A percentile compares a stretch with the other conserved stretches of the same genome.
phyloP scores from a whole-genome alignment of 2,329 filamentous ascomycete genomes.

The Nemania bipapillata region DNA sequence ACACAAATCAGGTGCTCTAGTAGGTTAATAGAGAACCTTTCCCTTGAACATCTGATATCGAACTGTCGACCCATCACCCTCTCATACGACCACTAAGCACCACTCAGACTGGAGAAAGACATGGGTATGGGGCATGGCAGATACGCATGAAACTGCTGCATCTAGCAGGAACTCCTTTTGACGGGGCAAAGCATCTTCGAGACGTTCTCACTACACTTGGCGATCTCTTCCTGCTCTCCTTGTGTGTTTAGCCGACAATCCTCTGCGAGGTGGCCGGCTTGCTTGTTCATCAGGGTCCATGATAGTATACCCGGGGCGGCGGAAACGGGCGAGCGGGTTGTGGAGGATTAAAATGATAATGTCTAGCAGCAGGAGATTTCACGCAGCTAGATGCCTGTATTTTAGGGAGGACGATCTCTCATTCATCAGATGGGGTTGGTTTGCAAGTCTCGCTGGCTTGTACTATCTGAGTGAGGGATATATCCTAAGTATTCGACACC shows the following conservation, averaged over 20 bases:
- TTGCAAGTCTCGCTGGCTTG: slow-evolving; percentile 40
- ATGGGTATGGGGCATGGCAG: slow-evolving; percentile 45
- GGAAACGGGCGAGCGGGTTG: slow-evolving; percentile 45
- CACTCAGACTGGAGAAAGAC: slow-evolving; percentile 33
- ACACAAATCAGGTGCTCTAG: slow-evolving; percentile 39
- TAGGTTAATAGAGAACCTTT: slow-evolving; percentile 41
- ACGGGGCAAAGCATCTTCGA: slow-evolving; percentile 35
- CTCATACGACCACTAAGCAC: slow-evolving; percentile 37
- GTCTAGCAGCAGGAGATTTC: slow-evolving; percentile 44
- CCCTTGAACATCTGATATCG: slow-evolving; percentile 39
- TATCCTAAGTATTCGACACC: slow-evolving; percentile 43
- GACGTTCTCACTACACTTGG: slow-evolving; percentile 33
- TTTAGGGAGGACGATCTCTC: slow-evolving; percentile 49
- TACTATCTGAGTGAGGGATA: slow-evolving; percentile 42
- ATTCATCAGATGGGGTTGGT: slow-evolving; percentile 35
- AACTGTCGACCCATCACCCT: slow-evolving; percentile 27
- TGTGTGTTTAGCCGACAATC: slow-evolving; percentile 41
- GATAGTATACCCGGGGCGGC: slow-evolving; percentile 50
- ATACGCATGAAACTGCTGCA: slow-evolving; percentile 45
- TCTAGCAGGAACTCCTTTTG: slow-evolving; percentile 39
- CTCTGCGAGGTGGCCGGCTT: slow-evolving; percentile 44
- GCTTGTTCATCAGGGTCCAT: slow-evolving; percentile 46
- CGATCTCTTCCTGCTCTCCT: slow-evolving; percentile 36
- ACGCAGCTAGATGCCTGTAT: slow-evolving; percentile 52
- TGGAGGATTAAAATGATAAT: slow-evolving; percentile 47